A percentile compares a stretch with the other conserved stretches of the same genome.
These are phyloP conservation scores for Pharus latifolius DNA, from an alignment of 176 grass and related monocot genomes.

Conservation along the genomic window DNA sequence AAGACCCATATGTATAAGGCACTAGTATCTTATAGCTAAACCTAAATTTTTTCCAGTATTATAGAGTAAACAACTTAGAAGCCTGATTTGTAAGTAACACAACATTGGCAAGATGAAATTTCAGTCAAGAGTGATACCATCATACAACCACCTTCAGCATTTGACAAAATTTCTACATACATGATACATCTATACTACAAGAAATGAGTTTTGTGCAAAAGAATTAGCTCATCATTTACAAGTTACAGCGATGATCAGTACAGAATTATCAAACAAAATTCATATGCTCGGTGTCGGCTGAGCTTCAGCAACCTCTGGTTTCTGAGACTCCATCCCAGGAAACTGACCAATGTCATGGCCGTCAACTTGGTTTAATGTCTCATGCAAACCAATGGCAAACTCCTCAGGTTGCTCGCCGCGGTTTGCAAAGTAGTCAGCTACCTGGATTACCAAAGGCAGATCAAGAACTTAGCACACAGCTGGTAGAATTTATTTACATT, in stretches of 20 bases:
- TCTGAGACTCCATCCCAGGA: conserved; percentile 38
- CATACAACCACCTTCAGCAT: neutral
- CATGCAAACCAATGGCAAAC: conserved; percentile 57
- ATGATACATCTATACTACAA: conserved; percentile 4
- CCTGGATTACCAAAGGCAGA: conserved; percentile 28
- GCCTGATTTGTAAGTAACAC: no score
- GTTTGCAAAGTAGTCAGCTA: conserved; percentile 59
- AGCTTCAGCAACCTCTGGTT: conserved; percentile 29
- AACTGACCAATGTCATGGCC: conserved; percentile 92
- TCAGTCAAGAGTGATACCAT: neutral
- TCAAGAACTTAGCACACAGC: neutral
- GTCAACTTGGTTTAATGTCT: conserved; percentile 37
- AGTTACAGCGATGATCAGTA: conserved; percentile 2
- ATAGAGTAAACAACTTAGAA: no score
- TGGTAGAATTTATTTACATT: neutral
- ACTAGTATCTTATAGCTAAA: no score
- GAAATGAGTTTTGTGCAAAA: neutral
- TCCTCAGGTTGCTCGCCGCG: conserved; percentile 28
- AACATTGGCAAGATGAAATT: neutral
- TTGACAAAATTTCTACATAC: conserved; percentile 1
- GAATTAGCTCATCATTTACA: conserved; percentile 25
- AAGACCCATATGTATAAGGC: no score
- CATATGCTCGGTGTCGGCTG: conserved; percentile 16
- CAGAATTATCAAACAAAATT: neutral
- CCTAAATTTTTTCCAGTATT: no score